These are phyloP conservation scores for Immersiella caudata DNA, from an alignment of 495 filamentous ascomycete genomes.

Conservation along the genomic window DNA sequence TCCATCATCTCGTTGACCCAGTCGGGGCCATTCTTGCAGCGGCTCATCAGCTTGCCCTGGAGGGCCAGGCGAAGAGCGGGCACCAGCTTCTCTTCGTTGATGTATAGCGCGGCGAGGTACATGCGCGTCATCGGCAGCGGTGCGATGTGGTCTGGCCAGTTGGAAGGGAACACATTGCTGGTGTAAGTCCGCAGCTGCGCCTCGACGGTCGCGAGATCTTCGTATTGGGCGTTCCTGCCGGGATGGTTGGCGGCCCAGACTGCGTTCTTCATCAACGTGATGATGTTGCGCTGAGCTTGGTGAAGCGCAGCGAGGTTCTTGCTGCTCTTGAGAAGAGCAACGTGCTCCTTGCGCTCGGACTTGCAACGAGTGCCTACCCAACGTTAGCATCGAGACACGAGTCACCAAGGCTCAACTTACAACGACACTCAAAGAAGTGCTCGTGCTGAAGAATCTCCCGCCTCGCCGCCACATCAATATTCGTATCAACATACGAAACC, in stretches of 20 bases:
- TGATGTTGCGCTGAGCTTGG: conserved; percentile 18
- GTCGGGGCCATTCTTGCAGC: conserved; percentile 17
- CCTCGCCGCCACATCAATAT: conserved; percentile 42
- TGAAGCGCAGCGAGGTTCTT: not conserved
- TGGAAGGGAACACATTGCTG: not conserved
- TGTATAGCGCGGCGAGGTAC: conserved; percentile 24
- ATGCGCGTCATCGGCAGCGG: conserved; percentile 28
- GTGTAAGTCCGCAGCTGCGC: conserved; percentile 22
- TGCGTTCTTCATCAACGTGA: conserved; percentile 20
- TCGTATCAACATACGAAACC: conserved; percentile 70
- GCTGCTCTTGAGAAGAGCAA: not conserved
- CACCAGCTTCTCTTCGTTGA: conserved; percentile 19
- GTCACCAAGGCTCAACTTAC: conserved; percentile 44
- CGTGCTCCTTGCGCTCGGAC: conserved; percentile 17
- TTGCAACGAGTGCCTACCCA: conserved; percentile 29
- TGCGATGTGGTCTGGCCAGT: conserved; percentile 31
- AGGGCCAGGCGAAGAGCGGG: conserved; percentile 27
- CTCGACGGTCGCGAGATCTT: conserved; percentile 22
- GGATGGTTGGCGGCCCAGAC: conserved; percentile 21
- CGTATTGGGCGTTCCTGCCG: conserved; percentile 21
- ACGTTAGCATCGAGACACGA: not conserved
- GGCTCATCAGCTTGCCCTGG: conserved; percentile 23
- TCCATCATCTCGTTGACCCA: conserved; percentile 33
- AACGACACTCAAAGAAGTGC: conserved; percentile 70
- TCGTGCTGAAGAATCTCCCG: conserved; percentile 56